These are phyloP conservation scores for Dryadomyces quercivorus DNA, from an alignment of 2,329 filamentous ascomycete genomes.

Conservation along the genomic window DNA sequence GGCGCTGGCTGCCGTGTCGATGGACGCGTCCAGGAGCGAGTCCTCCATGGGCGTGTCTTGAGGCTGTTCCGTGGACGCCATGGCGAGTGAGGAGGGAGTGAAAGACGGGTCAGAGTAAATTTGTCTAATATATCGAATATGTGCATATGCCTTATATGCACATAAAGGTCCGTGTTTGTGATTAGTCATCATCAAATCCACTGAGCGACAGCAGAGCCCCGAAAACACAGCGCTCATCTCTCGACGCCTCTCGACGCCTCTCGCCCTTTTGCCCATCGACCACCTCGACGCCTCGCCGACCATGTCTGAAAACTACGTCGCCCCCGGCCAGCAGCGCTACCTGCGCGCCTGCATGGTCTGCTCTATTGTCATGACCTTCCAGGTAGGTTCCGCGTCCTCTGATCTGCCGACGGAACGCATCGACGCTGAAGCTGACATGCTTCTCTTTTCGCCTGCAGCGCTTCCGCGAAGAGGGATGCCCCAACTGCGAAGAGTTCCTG, in stretches of 20 bases:
- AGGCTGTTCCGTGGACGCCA: background rate
- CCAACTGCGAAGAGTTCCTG: slow-evolving; percentile 92
- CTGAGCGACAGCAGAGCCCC: background rate
- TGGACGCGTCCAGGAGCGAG: slow-evolving; percentile 6
- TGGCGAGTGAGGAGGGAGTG: background rate
- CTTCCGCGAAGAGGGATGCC: slow-evolving; percentile 80
- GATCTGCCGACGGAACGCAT: background rate
- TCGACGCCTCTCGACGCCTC: too few species aligned
- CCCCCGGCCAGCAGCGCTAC: slow-evolving; percentile 66
- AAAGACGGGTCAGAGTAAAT: too few species aligned
- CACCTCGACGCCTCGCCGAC: background rate
- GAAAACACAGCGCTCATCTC: background rate
- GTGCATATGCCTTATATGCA: too few species aligned
- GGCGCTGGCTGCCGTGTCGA: slow-evolving; percentile 1
- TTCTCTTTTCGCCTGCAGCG: slow-evolving; percentile 36
- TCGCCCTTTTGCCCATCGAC: background rate
- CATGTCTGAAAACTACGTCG: slow-evolving; percentile 51
- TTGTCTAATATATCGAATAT: too few species aligned
- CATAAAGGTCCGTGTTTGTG: too few species aligned
- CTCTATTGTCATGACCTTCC: slow-evolving; percentile 78
- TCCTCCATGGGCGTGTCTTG: slow-evolving; percentile 17
- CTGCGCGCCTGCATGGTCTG: slow-evolving; percentile 98
- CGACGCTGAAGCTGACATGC: background rate
- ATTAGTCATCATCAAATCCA: too few species aligned
- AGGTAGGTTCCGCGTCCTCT: slow-evolving; percentile 33